Conservation (phyloP, 441 rosid genomes). For the Omphalea diandra region DNA sequence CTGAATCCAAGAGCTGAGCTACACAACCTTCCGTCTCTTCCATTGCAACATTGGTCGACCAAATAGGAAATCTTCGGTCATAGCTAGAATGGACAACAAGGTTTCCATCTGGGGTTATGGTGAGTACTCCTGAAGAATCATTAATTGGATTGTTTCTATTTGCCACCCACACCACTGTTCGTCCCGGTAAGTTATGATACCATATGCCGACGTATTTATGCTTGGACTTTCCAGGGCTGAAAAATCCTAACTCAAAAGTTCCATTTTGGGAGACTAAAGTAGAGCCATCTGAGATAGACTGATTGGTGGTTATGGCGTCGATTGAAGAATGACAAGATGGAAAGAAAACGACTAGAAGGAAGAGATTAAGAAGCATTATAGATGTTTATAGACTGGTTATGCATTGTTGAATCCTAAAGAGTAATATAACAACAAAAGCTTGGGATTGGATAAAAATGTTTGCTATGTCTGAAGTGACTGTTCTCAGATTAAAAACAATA, state of each 20-base stretch:
- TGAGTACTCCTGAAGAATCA: conserved; percentile 22
- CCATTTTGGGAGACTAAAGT: conserved; percentile 4
- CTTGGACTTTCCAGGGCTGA: conserved; percentile 11
- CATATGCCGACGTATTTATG: conserved; percentile 28
- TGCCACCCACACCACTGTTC: conserved; percentile 33
- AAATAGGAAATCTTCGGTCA: conserved; percentile 7
- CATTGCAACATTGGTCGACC: conserved; percentile 31
- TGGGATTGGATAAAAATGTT: too few relatives aligned
- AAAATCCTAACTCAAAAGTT: conserved; percentile 11
- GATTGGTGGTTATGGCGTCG: neutral
- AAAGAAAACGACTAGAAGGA: neutral
- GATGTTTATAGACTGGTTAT: too few relatives aligned
- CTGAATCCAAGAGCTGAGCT: conserved; percentile 32
- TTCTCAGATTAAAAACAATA: too few relatives aligned
- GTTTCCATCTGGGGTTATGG: conserved; percentile 16
- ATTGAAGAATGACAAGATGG: conserved; percentile 3
- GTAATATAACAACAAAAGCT: too few relatives aligned
- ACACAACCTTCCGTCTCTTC: neutral
- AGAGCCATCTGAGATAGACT: neutral
- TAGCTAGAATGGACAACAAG: conserved; percentile 21
- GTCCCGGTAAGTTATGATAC: conserved; percentile 23
- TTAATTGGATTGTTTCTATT: conserved; percentile 30
- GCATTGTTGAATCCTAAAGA: too few relatives aligned
- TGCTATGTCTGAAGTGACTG: too few relatives aligned
- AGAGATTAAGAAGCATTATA: conserved; percentile 3